Percentiles rank a stretch among this genome's conserved stretches.
Evolutionary conservation across 177 flowering plant genomes (phyloP).

Genomic region (Vitis hybrid): DNA sequence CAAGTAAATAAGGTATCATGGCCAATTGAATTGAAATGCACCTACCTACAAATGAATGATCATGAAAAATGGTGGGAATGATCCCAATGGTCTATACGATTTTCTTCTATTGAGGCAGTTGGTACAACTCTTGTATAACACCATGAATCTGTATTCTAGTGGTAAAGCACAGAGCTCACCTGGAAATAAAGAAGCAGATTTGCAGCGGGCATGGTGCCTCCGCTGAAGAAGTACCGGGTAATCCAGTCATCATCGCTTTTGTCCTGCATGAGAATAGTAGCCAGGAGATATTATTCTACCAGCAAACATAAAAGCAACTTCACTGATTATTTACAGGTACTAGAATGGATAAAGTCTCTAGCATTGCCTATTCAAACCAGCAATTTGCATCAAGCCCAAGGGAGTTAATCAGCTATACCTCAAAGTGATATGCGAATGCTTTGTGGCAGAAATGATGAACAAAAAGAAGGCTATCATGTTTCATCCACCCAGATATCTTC

Average conservation of each 20-base stretch:
- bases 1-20: neutral
- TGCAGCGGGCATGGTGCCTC: constrained; percentile 95
- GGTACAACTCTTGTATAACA: too few relatives aligned
- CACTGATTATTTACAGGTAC: neutral
- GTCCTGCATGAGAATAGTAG: constrained; percentile 46
- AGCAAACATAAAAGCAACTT: neutral
- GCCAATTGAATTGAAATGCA: neutral
- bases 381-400: neutral
- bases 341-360: neutral
- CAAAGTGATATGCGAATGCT: constrained; percentile 88
- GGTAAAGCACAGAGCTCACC: constrained; percentile 34
- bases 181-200: constrained; percentile 89
- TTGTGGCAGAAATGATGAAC: constrained; percentile 90
- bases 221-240: constrained; percentile 84
- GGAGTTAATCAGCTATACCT: constrained; percentile 42
- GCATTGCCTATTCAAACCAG: neutral
- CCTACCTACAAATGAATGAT: too few relatives aligned
- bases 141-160: neutral
- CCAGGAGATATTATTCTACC: neutral
- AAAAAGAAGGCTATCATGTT: constrained; percentile 74
- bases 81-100: too few relatives aligned
- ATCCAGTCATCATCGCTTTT: constrained; percentile 93
- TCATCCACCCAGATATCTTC: constrained; percentile 94
- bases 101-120: too few relatives aligned
- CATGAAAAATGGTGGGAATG: too few relatives aligned